These are phyloP conservation scores for Penicillium pulvis DNA, from an alignment of 495 filamentous ascomycete species.

Conservation along the genomic window DNA sequence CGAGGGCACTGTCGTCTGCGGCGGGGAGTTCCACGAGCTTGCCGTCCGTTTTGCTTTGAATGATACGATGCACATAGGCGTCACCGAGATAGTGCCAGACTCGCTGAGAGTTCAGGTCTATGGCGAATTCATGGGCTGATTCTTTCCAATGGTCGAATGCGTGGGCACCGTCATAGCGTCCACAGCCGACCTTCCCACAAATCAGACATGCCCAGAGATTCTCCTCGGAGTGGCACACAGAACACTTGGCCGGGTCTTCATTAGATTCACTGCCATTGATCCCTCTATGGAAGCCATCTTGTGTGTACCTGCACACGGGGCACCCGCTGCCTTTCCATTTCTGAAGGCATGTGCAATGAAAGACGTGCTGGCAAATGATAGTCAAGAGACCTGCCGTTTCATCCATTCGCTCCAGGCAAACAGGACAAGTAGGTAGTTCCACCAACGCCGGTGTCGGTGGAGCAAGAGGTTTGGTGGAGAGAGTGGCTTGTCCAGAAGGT, in stretches of 20 bases:
- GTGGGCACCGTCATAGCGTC: constrained; percentile 90
- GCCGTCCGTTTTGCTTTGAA: constrained; percentile 87
- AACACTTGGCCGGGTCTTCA: constrained; percentile 59
- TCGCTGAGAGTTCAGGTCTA: constrained; percentile 89
- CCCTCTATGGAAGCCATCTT: constrained; percentile 51
- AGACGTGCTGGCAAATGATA: constrained; percentile 96
- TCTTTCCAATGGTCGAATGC: constrained; percentile 93
- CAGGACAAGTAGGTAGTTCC: constrained; percentile 93
- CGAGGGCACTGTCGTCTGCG: constrained; percentile 45
- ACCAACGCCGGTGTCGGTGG: constrained; percentile 88
- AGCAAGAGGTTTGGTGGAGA: constrained; percentile 78
- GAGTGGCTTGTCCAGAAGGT: constrained; percentile 50
- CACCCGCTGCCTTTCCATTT: constrained; percentile 96
- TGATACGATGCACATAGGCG: constrained; percentile 92
- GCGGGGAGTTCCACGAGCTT: constrained; percentile 81
- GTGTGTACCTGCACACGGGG: constrained; percentile 90
- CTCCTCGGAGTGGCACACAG: constrained; percentile 69
- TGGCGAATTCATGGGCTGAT: constrained; percentile 83
- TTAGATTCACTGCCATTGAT: constrained; percentile 31
- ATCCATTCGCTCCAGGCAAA: constrained; percentile 97
- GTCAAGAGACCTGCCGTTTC: constrained; percentile 93
- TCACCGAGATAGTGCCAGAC: constrained; percentile 98
- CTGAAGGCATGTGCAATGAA: constrained; percentile 94
- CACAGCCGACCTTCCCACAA: constrained; percentile 91
- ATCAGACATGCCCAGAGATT: constrained; percentile 96